Conservation (phyloP, 768 basidiomycete genomes). For the Terana coerulea region DNA sequence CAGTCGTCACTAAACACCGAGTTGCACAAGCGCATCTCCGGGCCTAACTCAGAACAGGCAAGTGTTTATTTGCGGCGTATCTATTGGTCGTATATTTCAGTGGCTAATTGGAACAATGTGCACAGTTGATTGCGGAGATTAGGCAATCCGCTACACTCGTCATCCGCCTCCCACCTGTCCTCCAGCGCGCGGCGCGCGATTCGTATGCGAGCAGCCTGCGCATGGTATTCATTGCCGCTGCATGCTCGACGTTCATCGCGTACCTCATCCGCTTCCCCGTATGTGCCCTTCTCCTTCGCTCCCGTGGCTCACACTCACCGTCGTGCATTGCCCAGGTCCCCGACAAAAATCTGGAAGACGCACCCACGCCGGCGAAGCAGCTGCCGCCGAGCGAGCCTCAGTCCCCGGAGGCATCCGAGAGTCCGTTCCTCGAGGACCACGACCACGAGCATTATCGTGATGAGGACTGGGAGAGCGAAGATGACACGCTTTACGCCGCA, state of each 20-base stretch:
- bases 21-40: conserved; percentile 49
- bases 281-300: conserved; percentile 24
- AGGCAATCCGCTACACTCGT: conserved; percentile 59
- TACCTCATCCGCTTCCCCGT: conserved; percentile 61
- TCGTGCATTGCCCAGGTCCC: conserved; percentile 35
- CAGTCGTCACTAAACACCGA: conserved; percentile 54
- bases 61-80: conserved; percentile 12
- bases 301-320: background rate
- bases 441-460: too few relatives aligned
- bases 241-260: conserved; percentile 51
- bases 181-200: conserved; percentile 52
- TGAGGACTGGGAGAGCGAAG: too few relatives aligned
- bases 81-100: background rate
- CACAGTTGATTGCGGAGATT: conserved; percentile 56
- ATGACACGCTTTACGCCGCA: too few relatives aligned
- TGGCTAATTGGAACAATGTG: background rate
- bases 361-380: too few relatives aligned
- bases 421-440: too few relatives aligned
- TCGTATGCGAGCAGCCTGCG: conserved; percentile 58
- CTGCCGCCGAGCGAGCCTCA: too few relatives aligned
- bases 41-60: conserved; percentile 52
- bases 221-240: conserved; percentile 60
- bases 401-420: too few relatives aligned
- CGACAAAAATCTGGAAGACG: conserved; percentile 32
- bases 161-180: conserved; percentile 42